A percentile compares a stretch with the other conserved stretches of the same genome.
These are phyloP conservation scores for Petunia secreta DNA, from an alignment of 257 asterid genomes.

Conservation along the genomic window DNA sequence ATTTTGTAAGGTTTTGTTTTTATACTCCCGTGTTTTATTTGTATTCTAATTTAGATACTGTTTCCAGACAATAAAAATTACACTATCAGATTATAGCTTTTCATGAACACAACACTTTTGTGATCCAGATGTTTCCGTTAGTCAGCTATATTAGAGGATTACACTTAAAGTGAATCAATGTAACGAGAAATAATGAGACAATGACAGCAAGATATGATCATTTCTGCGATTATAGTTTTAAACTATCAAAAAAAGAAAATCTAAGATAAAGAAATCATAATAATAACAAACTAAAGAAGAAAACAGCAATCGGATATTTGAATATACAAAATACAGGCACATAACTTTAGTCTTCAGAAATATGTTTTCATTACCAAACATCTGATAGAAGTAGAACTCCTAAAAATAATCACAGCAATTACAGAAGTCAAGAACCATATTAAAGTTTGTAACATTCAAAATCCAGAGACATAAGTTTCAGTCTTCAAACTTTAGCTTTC, in stretches of 20 bases:
- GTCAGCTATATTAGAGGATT: too few species aligned
- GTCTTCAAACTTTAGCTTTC: neutral
- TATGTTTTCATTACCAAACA: neutral
- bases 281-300: neutral
- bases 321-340: neutral
- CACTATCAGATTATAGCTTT: too few species aligned
- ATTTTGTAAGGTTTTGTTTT: too few species aligned
- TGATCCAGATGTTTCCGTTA: too few species aligned
- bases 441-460: neutral
- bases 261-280: constrained; percentile 7
- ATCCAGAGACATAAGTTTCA: constrained; percentile 17
- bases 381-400: neutral
- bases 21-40: too few species aligned
- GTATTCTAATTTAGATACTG: too few species aligned
- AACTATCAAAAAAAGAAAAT: neutral
- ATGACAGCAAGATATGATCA: too few species aligned
- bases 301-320: neutral
- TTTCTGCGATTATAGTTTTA: neutral
- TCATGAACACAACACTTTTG: too few species aligned
- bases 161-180: too few species aligned
- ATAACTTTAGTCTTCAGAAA: neutral
- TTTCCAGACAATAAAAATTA: too few species aligned
- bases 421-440: constrained; percentile 8
- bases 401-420: neutral
- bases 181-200: too few species aligned